Conservation (phyloP, 768 basidiomycete genomes). For the Daedaleopsis sinensis region DNA sequence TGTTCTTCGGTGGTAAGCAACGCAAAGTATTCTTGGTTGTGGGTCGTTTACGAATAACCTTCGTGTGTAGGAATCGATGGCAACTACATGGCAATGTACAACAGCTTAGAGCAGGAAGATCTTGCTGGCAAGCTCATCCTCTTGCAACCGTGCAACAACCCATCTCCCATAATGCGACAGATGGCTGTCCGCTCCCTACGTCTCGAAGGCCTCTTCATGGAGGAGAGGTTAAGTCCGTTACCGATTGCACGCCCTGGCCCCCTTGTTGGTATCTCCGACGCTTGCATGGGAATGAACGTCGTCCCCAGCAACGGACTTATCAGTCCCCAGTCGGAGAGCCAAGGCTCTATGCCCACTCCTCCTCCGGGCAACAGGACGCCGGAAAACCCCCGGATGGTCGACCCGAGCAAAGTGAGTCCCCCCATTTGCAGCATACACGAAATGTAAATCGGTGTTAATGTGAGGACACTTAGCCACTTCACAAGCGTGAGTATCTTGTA, state of each 20-base stretch:
- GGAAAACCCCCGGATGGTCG: conserved; percentile 44
- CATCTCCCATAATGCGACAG: conserved; percentile 46
- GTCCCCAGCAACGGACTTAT: conserved; percentile 63
- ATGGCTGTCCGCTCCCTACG: conserved; percentile 56
- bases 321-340: conserved; percentile 60
- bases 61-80: conserved; percentile 6
- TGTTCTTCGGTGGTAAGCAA: conserved; percentile 70
- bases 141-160: conserved; percentile 51
- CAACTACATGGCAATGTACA: conserved; percentile 46
- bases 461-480: conserved; percentile 55
- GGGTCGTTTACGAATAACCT: neutral
- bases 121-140: conserved; percentile 68
- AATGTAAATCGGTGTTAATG: too few species aligned
- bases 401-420: conserved; percentile 59
- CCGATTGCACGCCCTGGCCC: conserved; percentile 51
- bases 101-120: conserved; percentile 61
- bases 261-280: conserved; percentile 37
- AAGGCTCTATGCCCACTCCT: conserved; percentile 40
- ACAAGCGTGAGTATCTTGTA: conserved; percentile 60
- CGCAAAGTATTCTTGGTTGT: neutral
- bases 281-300: conserved; percentile 33
- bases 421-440: neutral
- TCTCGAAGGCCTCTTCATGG: conserved; percentile 53
- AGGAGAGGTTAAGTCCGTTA: conserved; percentile 40
- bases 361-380: conserved; percentile 23